Conservation (phyloP, 2,329 filamentous ascomycete species). For the Colletotrichum viniferum region DNA sequence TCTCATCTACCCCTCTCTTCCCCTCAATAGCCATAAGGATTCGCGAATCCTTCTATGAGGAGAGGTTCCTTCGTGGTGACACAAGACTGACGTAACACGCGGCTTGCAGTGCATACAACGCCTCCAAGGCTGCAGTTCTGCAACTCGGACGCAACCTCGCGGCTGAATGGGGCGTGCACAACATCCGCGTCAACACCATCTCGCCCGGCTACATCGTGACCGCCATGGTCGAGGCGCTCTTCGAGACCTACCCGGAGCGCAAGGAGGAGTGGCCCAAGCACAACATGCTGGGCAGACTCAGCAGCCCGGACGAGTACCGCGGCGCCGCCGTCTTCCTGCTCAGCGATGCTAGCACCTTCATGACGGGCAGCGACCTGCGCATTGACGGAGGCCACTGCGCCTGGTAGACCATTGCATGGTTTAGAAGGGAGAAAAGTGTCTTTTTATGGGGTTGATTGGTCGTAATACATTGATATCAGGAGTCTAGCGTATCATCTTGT, state of each 20-base stretch:
- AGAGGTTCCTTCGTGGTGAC: background rate
- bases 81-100: background rate
- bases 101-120: slow-evolving; percentile 71
- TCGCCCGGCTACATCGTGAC: slow-evolving; percentile 82
- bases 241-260: slow-evolving; percentile 75
- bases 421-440: background rate
- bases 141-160: slow-evolving; percentile 75
- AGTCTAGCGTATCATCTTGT: background rate
- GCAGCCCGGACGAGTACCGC: slow-evolving; percentile 71
- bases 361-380: slow-evolving; percentile 62
- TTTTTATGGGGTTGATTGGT: background rate
- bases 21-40: background rate
- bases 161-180: slow-evolving; percentile 72
- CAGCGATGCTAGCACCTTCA: slow-evolving; percentile 43
- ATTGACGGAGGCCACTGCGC: slow-evolving; percentile 74
- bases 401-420: slow-evolving; percentile 47
- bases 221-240: slow-evolving; percentile 82
- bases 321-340: slow-evolving; percentile 62
- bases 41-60: background rate
- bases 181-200: slow-evolving; percentile 81
- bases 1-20: background rate
- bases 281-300: slow-evolving; percentile 81
- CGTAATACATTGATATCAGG: slow-evolving; percentile 3
- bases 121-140: slow-evolving; percentile 75
- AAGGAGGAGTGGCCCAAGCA: slow-evolving; percentile 74